Evolutionary conservation across 768 basidiomycete genomes (phyloP).

Genomic region (Mycena venus): DNA sequence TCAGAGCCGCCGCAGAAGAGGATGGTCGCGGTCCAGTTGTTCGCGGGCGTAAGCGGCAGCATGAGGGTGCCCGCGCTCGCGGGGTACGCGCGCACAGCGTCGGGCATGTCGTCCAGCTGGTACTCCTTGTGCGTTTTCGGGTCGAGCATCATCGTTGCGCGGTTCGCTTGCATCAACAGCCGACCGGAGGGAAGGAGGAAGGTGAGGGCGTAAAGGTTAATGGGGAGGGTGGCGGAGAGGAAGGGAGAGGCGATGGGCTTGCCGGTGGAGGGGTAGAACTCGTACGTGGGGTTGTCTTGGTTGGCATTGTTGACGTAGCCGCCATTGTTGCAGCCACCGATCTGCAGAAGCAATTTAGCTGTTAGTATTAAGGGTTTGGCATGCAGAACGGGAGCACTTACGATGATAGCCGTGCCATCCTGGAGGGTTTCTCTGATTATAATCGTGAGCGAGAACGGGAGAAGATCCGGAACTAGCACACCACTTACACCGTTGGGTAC

Average conservation of each 20-base stretch:
- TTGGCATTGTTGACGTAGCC: conserved; percentile 80
- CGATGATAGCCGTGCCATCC: conserved; percentile 76
- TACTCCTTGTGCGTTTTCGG: conserved; percentile 71
- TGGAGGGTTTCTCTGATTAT: conserved; percentile 67
- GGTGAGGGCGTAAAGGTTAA: conserved; percentile 83
- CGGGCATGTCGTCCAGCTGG: conserved; percentile 73
- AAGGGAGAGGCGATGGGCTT: conserved; percentile 70
- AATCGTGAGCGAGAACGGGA: background rate
- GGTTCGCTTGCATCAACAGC: conserved; percentile 75
- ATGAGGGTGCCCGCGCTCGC: conserved; percentile 84
- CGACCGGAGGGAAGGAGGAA: conserved; percentile 80
- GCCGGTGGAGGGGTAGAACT: conserved; percentile 80
- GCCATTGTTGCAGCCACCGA: conserved; percentile 72
- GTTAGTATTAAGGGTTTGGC: conserved; percentile 11
- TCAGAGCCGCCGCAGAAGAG: conserved; percentile 90
- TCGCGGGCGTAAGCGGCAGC: conserved; percentile 85
- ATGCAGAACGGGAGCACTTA: conserved; percentile 43
- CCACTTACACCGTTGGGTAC: conserved; percentile 79
- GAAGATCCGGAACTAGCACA: background rate
- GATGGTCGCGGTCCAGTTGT: conserved; percentile 87
- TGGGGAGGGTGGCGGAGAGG: conserved; percentile 76
- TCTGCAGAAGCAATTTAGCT: conserved; percentile 46
- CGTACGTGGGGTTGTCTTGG: conserved; percentile 86
- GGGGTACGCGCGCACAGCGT: conserved; percentile 82
- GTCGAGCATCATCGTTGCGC: conserved; percentile 74